A percentile compares a stretch with the other conserved stretches of the same genome.
Conservation (phyloP, 2,329 filamentous ascomycete genomes). For the Pseudocercospora pini-densiflorae region DNA sequence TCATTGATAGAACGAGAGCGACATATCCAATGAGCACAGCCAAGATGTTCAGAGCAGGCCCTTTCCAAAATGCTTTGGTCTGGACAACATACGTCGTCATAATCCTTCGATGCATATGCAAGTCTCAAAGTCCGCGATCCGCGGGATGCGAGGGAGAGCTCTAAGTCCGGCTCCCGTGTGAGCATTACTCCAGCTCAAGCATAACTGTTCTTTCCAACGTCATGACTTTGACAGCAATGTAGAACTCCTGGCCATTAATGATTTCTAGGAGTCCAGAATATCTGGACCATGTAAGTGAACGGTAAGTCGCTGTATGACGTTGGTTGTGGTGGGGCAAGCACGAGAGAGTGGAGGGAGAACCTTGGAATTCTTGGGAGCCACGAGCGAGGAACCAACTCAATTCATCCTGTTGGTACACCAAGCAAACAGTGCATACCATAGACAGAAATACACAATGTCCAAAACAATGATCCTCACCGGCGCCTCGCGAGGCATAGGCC, state of each 20-base stretch:
- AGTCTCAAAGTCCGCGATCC: not conserved
- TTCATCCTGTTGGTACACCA: not conserved
- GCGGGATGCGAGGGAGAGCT: not conserved
- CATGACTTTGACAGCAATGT: not conserved
- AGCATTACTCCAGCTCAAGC: not conserved
- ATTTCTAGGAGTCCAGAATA: not conserved
- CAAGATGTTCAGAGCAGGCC: not conserved
- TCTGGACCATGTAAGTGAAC: too few relatives aligned
- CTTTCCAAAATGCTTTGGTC: not conserved
- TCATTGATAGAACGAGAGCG: not conserved
- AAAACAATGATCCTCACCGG: slow-evolving; percentile 62
- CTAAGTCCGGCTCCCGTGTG: not conserved
- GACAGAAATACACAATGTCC: slow-evolving; percentile 22
- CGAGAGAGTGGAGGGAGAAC: not conserved
- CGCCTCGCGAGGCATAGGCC: slow-evolving; percentile 69
- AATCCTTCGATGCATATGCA: not conserved
- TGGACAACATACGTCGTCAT: not conserved
- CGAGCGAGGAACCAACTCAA: not conserved
- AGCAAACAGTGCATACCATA: not conserved
- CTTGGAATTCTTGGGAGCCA: too few relatives aligned
- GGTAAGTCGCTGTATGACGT: not conserved
- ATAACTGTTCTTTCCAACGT: too few relatives aligned
- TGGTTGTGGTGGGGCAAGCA: not conserved
- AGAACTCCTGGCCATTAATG: not conserved
- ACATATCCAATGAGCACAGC: not conserved